These are phyloP conservation scores for Didymella arachidicola DNA, from an alignment of 2,329 filamentous ascomycete genomes.

Conservation along the genomic window DNA sequence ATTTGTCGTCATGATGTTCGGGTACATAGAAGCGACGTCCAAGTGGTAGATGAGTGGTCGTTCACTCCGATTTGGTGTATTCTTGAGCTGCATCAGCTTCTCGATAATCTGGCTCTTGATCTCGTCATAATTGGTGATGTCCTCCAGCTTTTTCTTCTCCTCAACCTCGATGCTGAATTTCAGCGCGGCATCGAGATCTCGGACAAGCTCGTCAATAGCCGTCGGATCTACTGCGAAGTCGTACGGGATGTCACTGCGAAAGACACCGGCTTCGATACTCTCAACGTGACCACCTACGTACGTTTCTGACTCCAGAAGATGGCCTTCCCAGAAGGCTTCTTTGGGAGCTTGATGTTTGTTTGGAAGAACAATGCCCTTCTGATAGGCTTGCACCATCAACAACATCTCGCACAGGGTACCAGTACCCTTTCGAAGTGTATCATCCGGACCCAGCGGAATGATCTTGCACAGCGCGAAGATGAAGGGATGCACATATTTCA, in stretches of 20 bases:
- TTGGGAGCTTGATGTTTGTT: conserved; percentile 94
- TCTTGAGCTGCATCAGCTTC: conserved; percentile 74
- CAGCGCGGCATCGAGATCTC: conserved; percentile 86
- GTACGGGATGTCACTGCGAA: conserved; percentile 92
- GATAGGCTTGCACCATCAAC: conserved; percentile 97
- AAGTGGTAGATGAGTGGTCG: conserved; percentile 94
- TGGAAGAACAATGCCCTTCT: conserved; percentile 88
- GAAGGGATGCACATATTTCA: conserved; percentile 99
- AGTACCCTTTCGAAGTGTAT: conserved; percentile 92
- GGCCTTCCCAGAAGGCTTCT: conserved; percentile 96
- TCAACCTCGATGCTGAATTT: conserved; percentile 74
- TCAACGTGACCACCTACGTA: conserved; percentile 99
- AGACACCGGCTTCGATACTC: conserved; percentile 98
- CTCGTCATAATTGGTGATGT: conserved; percentile 61
- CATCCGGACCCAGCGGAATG: conserved; percentile 89
- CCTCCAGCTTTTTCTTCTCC: conserved; percentile 61
- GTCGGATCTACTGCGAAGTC: conserved; percentile 90
- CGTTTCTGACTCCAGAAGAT: conserved; percentile 94
- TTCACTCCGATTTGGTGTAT: conserved; percentile 84
- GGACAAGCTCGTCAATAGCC: conserved; percentile 87
- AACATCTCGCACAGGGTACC: conserved; percentile 99
- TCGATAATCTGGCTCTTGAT: conserved; percentile 83
- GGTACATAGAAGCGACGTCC: conserved; percentile 99
- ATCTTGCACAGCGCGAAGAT: conserved; percentile 99
- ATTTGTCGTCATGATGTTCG: conserved; percentile 99